These are phyloP conservation scores for Cladosporium sp. DNA, from an alignment of 2,329 filamentous ascomycete genomes.

Conservation along the genomic window DNA sequence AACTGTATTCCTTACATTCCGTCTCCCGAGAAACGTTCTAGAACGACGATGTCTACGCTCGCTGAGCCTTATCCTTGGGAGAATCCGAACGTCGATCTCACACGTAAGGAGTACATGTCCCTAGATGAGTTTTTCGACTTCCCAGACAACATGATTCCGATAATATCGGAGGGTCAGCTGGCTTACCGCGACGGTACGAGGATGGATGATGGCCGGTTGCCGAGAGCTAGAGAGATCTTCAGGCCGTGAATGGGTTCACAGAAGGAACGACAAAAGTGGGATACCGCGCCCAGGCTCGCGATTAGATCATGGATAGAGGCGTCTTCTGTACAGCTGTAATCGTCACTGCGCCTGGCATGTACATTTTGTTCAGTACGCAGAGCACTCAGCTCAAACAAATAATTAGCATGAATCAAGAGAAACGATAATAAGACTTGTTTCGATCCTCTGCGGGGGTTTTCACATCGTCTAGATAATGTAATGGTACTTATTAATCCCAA, in stretches of 20 bases:
- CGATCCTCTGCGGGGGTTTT: no score
- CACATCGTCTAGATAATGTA: no score
- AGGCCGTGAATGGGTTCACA: conserved; percentile 15
- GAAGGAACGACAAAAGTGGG: no score
- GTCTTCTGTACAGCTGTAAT: no score
- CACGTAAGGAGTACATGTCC: conserved; percentile 10
- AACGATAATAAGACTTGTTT: no score
- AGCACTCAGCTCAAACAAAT: no score
- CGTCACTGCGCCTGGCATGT: no score
- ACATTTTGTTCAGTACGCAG: no score
- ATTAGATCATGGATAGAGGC: no score
- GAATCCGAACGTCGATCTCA: neutral
- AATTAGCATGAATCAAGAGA: no score
- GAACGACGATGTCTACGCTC: conserved; percentile 9
- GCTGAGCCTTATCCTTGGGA: conserved; percentile 18
- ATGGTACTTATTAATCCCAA: no score
- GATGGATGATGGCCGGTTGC: conserved; percentile 15
- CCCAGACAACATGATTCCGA: conserved; percentile 18
- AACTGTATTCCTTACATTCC: neutral
- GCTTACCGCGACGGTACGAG: conserved; percentile 19
- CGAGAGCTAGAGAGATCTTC: conserved; percentile 16
- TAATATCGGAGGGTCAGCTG: conserved; percentile 22
- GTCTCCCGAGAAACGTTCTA: conserved; percentile 8
- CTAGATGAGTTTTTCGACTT: conserved; percentile 23
- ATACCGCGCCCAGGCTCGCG: no score